Evolutionary conservation across 2,329 filamentous ascomycete genomes (phyloP), one percentile per base, ranked within the genome.

Genomic region (Drechslera avenae): DNA sequence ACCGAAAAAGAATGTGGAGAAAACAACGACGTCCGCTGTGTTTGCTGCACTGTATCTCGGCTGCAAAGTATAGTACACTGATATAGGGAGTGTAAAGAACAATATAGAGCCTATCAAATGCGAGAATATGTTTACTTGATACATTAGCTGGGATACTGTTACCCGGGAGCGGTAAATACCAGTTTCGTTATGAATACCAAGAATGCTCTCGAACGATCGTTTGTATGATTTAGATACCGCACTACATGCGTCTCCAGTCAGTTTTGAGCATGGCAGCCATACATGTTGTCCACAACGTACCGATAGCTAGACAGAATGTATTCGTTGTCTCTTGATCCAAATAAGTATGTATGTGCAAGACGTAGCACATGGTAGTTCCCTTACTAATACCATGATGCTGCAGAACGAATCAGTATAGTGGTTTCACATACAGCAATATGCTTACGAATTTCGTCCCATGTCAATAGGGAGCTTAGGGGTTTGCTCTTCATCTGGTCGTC

Each of bases 301-400:
- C 44, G 23, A 3, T 46, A 46, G 19, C 28, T 12, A 3, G 44
- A 39, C 2, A 39, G 26, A 16, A 46, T 46, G 7, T 46, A 46
- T 28, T 46, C 44, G 9, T 46, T 39, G 18, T 46, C 44, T 16
- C 35, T 46, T 6, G 3, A 4, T 10, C 3, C 31, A 8, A 2
- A 17, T 45, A 10, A 45, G 42, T 21, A 21, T n/a, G 16, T 6
- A 19, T 7, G 23, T 14, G 9, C 3, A 31, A 7, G 6, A 17
- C 10, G 3, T 13, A 16, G 8, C n/a, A 16, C 3, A n/a, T 14
- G 4, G 13, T 3, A 19, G 7, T 17, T 2, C 3, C 18, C 33
- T n/a, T 45, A 46, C 43, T 33, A 34, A 34, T 39, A 46, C 43
- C 43, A 46, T n/a, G 19, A 14, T n/a, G 43, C 43, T 46, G 23